A percentile compares a stretch with the other conserved stretches of the same genome.
phyloP scores from a whole-genome alignment of 2,329 filamentous ascomycete species.

The Trichoderma sp. region DNA sequence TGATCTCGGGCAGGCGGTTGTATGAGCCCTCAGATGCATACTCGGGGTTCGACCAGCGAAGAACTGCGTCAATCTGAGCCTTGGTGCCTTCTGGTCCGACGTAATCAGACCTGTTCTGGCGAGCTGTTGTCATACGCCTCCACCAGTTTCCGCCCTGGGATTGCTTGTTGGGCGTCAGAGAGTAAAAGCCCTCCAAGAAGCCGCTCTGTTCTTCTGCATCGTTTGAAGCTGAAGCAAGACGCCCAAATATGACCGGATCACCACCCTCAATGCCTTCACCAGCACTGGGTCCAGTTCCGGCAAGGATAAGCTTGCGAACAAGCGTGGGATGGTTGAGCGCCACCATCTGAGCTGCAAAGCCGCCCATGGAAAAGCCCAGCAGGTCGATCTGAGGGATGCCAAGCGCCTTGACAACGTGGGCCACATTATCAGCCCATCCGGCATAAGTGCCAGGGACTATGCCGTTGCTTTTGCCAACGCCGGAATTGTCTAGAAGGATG shows the following conservation, averaged over 20 bases:
- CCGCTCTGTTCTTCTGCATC: neutral
- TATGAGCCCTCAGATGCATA: neutral
- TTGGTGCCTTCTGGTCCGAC: neutral
- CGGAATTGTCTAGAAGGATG: neutral
- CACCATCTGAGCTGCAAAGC: conserved; percentile 1
- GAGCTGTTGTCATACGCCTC: conserved; percentile 1
- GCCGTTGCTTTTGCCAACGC: neutral
- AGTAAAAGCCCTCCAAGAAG: conserved; percentile 5
- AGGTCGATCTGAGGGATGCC: neutral
- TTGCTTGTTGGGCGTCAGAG: neutral
- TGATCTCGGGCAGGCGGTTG: neutral
- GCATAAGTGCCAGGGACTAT: neutral
- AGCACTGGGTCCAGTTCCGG: conserved; percentile 4
- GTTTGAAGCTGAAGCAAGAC: conserved; percentile 1
- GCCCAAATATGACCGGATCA: neutral
- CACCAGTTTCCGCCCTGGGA: neutral
- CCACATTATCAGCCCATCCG: neutral
- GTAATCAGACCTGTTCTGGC: neutral
- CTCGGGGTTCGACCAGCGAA: neutral
- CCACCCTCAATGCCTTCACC: conserved; percentile 7
- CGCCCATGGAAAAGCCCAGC: conserved; percentile 9
- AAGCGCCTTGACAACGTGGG: neutral
- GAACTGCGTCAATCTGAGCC: neutral
- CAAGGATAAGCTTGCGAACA: conserved; percentile 4
- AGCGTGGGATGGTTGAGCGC: conserved; percentile 1